Conservation (phyloP, 164 flowering plant genomes). For the Magnolia changhungtana region DNA sequence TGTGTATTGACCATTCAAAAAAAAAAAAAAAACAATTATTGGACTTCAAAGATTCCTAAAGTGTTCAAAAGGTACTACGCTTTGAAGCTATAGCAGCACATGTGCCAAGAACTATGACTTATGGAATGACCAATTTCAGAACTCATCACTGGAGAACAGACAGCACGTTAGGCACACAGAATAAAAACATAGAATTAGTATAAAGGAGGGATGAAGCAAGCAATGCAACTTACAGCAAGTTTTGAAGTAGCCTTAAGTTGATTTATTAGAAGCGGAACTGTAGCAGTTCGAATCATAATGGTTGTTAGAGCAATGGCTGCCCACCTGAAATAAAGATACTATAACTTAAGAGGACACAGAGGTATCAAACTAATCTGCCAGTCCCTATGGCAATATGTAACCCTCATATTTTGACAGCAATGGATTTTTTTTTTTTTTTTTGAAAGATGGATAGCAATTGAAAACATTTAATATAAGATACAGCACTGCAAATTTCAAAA, state of each 20-base stretch:
- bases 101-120: neutral
- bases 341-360: neutral
- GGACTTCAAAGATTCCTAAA: neutral
- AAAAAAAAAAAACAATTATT: too few species aligned
- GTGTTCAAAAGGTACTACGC: too few species aligned
- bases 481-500: too few species aligned
- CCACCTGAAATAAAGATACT: conserved; percentile 57
- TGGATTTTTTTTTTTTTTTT: too few species aligned
- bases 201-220: neutral
- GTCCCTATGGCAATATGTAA: neutral
- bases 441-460: too few species aligned
- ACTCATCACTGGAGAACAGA: neutral
- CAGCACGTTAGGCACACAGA: neutral
- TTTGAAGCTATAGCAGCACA: neutral
- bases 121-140: neutral
- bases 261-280: conserved; percentile 69
- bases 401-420: neutral
- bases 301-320: conserved; percentile 74
- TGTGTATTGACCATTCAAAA: too few species aligned
- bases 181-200: neutral
- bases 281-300: conserved; percentile 60
- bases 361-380: neutral
- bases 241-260: conserved; percentile 72
- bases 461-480: too few species aligned
- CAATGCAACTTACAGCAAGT: conserved; percentile 45